These are phyloP conservation scores for Colletotrichum sp. DNA, from an alignment of 2,329 filamentous ascomycete species.

Conservation along the genomic window DNA sequence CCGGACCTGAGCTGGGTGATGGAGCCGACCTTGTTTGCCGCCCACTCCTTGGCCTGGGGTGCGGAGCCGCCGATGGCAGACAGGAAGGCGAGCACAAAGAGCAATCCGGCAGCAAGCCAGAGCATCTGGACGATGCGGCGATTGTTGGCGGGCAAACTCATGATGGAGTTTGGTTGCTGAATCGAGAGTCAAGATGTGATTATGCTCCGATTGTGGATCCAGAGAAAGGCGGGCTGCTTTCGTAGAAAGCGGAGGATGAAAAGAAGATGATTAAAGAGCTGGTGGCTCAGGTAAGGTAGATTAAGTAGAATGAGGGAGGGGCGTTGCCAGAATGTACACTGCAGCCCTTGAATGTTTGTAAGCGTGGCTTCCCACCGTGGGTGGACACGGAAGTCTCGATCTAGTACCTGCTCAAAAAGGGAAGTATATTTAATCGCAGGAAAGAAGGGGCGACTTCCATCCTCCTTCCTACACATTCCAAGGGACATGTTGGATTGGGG, in stretches of 20 bases:
- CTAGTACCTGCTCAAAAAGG: not conserved
- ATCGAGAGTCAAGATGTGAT: not conserved
- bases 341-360: not conserved
- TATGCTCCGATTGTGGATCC: not conserved
- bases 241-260: not conserved
- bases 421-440: not conserved
- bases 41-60: slow-evolving; percentile 27
- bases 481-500: not conserved
- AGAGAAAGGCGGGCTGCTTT: not conserved
- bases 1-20: not conserved
- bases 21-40: slow-evolving; percentile 18
- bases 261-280: not conserved
- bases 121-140: slow-evolving; percentile 23
- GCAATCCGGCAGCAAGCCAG: slow-evolving; percentile 25
- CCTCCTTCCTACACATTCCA: not conserved
- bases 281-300: not conserved
- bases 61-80: slow-evolving; percentile 21
- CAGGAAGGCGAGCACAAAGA: slow-evolving; percentile 28
- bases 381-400: not conserved
- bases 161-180: not conserved
- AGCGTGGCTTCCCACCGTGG: not conserved
- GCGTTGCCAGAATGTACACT: not conserved
- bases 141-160: not conserved
- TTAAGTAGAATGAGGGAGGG: not conserved
- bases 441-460: not conserved